Evolutionary conservation across 1,284 basidiomycete genomes (phyloP), one percentile per base, ranked within the genome.

Genomic region (Veloboletus limbatus): DNA sequence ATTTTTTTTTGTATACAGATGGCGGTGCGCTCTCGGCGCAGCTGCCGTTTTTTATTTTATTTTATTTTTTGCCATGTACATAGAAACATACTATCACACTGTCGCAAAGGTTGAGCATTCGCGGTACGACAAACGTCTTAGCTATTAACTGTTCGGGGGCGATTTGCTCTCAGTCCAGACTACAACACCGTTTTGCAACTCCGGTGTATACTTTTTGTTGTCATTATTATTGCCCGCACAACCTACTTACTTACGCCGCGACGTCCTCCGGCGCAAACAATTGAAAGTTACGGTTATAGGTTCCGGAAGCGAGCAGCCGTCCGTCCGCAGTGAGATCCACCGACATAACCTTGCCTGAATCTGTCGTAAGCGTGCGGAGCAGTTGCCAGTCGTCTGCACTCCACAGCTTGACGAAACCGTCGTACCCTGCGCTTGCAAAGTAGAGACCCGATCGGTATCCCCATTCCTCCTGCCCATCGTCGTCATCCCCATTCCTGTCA

Each of bases 381-480:
- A 96, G 73, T 59, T 93, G 92, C 96, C 97, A 99, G 63, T 99
- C 97, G 65, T 99, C 97, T 21, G 96, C 92, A 55, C 88, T 92
- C 97, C 97, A 99, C 37, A 99, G 64, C 64, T 97, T 93, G 54
- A 99, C 92, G 48, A 89, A 81, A 2, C 93, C 92, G 65, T 99
- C 97, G 67, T 98, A 99, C 2, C 96, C 96, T 1, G 90, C 79
- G 49, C 91, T 94, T 5, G 91, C 93, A 48, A 99, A 82, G 73
- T 95, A 98, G 44, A 97, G 70, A 1, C 97, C 97, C 3, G 88
- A 86, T 16, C 85, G 81, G 48, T 88, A 88, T 54, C 73, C 71
- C 83, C 83, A 85, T 54, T 86, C 83, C 54, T 86, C 83, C 51
- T 85, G 78, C 30, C 24, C 53, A 26, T 57, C 52, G 17, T 56